These are phyloP conservation scores for Globisporangium emineosum DNA, from an alignment of 352 stramenopile genomes.

Conservation along the genomic window DNA sequence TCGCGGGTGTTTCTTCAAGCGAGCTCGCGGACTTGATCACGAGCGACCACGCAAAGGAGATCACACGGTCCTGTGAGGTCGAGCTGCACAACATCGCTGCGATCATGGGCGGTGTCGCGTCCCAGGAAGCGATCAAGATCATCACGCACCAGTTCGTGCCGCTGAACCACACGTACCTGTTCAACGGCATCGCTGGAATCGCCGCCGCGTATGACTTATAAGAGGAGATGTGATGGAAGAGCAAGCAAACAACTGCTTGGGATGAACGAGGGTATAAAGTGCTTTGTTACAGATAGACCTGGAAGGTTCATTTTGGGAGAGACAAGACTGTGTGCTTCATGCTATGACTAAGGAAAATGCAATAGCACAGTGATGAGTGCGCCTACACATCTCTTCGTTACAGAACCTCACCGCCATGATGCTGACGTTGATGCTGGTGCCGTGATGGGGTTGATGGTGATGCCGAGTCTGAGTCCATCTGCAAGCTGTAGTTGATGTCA, in stretches of 20 bases:
- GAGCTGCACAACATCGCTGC: slow-evolving; percentile 94
- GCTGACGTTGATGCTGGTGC: not conserved
- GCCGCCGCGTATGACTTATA: slow-evolving; percentile 79
- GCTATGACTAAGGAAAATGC: not conserved
- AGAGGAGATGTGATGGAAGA: not conserved
- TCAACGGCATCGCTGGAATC: slow-evolving; percentile 93
- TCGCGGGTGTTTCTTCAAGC: slow-evolving; percentile 20
- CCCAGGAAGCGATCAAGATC: slow-evolving; percentile 97
- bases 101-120: slow-evolving; percentile 94
- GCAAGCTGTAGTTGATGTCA: not conserved
- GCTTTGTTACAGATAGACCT: not conserved
- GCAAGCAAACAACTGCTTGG: not conserved
- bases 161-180: slow-evolving; percentile 97
- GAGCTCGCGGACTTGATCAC: slow-evolving; percentile 54
- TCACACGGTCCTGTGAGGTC: slow-evolving; percentile 89
- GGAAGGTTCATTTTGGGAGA: not conserved
- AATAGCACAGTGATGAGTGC: not conserved
- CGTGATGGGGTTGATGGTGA: not conserved
- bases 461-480: not conserved
- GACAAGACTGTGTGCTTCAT: not conserved
- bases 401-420: slow-evolving; percentile 1
- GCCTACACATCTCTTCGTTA: not conserved
- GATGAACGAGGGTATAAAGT: not conserved
- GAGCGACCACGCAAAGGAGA: slow-evolving; percentile 82
- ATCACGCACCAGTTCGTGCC: slow-evolving; percentile 98